Percentiles rank a stretch among this genome's conserved stretches.
phyloP scores from a whole-genome alignment of 495 filamentous ascomycete genomes.

The Amorphotheca resinae region DNA sequence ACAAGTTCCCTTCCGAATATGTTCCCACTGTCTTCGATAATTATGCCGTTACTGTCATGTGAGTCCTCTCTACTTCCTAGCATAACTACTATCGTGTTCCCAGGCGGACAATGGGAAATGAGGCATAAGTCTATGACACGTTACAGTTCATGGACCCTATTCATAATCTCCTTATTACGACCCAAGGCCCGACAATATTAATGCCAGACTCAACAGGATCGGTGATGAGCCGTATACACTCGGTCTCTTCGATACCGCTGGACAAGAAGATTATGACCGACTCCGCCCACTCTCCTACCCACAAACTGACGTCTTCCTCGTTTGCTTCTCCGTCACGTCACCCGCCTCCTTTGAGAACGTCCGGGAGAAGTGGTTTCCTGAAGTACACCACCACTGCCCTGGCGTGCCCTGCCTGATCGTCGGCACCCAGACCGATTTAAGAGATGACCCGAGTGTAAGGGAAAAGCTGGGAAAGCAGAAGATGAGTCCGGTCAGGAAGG shows the following conservation, averaged over 20 bases:
- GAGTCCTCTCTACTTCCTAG: slow-evolving; percentile 1
- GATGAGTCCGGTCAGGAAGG: slow-evolving; percentile 80
- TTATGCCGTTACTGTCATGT: slow-evolving; percentile 74
- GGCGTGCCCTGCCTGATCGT: slow-evolving; percentile 97
- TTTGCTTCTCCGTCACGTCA: slow-evolving; percentile 97
- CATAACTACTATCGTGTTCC: background rate
- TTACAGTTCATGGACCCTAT: background rate
- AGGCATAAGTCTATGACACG: background rate
- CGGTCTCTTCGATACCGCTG: slow-evolving; percentile 94
- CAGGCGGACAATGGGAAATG: too few relatives aligned
- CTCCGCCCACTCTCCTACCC: slow-evolving; percentile 93
- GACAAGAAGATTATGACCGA: slow-evolving; percentile 98
- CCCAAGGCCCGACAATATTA: too few relatives aligned
- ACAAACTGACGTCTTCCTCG: slow-evolving; percentile 96
- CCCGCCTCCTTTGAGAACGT: slow-evolving; percentile 99
- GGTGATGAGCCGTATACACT: slow-evolving; percentile 97
- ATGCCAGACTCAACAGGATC: too few relatives aligned
- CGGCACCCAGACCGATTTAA: slow-evolving; percentile 91
- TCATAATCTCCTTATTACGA: too few relatives aligned
- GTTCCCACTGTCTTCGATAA: slow-evolving; percentile 99
- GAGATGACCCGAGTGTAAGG: slow-evolving; percentile 76
- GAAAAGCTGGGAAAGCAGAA: slow-evolving; percentile 92
- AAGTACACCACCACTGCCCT: slow-evolving; percentile 96
- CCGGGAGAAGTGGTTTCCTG: slow-evolving; percentile 96
- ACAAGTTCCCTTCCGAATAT: slow-evolving; percentile 99